phyloP scores from a whole-genome alignment of 139 green algal genomes.

The Picochlorum sp. region DNA sequence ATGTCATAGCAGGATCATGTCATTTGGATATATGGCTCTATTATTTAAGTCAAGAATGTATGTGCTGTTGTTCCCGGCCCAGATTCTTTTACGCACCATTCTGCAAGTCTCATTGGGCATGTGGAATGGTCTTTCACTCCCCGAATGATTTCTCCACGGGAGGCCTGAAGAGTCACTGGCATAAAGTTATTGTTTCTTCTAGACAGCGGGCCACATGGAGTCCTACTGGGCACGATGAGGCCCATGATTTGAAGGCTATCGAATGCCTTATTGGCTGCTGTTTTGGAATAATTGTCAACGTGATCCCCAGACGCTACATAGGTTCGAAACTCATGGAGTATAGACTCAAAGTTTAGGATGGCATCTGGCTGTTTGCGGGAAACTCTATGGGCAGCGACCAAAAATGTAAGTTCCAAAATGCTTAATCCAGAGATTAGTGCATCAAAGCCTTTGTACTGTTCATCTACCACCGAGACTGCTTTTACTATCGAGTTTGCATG shows the following conservation, averaged over 20 bases:
- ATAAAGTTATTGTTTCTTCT: neutral
- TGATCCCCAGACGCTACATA: constrained; percentile 10
- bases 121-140: constrained; percentile 17
- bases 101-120: constrained; percentile 15
- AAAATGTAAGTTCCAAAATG: constrained; percentile 49
- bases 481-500: neutral
- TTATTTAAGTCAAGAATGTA: neutral
- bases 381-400: constrained; percentile 42
- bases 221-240: constrained; percentile 22
- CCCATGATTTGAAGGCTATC: constrained; percentile 26
- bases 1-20: neutral
- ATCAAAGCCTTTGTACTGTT: neutral
- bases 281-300: constrained; percentile 20
- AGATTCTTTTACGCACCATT: constrained; percentile 23
- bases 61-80: constrained; percentile 15
- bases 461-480: neutral
- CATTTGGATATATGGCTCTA: neutral
- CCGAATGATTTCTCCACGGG: constrained; percentile 17
- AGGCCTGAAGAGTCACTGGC: constrained; percentile 6
- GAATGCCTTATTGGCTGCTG: constrained; percentile 34
- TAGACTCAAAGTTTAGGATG: constrained; percentile 46
- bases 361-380: constrained; percentile 1
- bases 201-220: constrained; percentile 5
- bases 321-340: constrained; percentile 1
- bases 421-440: constrained; percentile 14